Base-by-base conservation (phyloP, 352 stramenopile species). In the Globisporangium paroecandrum region DNA sequence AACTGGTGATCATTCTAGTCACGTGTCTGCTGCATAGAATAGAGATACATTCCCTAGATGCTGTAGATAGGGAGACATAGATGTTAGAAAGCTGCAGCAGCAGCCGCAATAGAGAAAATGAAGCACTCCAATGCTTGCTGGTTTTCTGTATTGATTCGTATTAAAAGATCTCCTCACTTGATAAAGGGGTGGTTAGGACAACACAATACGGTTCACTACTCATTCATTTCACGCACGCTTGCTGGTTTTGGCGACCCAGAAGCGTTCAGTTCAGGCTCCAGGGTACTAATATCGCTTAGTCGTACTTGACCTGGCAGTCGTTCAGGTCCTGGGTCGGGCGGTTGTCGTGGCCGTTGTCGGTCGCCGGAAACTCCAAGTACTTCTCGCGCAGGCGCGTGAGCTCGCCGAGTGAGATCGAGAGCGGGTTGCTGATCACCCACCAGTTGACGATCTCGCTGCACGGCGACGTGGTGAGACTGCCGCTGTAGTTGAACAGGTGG, bases 401-500 rank as follows among this genome's bases (percentile, higher is more conserved):
- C 64, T 87, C 77, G 4, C 43, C 20, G 0, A 64, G 29, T 0
- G 77, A 84, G 54, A 90, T 78, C 38, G 69, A 76, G 49, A 90
- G 66, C 20, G 81, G 77, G 25, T 69, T 75, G 62, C 81, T 60
- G 58, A 89, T 72, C 25, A 91, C 77, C 79, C 81, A 91, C 83
- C 83, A 91, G 67, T 89, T 74, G 2, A 77, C 83, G 63, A 68
- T 84, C 66, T 89, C 83, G 61, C 74, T 69, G 53, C 83, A 91
- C 12, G 46, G 60, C 0, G 83, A 81, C 2, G 77, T 87, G 15
- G 81, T 91, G 8, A 89, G 69, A 32, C 83, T 89, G 46, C 83
- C 83, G 4, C 74, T 68, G 76, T 91, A 91, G 72, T 91, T 91
- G 71, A 89, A 87, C 29, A 91, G 41, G 62, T 88, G 77, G 64